These are phyloP conservation scores for Cenchrus americanus DNA, from an alignment of 176 grass and related monocot species.

Conservation along the genomic window DNA sequence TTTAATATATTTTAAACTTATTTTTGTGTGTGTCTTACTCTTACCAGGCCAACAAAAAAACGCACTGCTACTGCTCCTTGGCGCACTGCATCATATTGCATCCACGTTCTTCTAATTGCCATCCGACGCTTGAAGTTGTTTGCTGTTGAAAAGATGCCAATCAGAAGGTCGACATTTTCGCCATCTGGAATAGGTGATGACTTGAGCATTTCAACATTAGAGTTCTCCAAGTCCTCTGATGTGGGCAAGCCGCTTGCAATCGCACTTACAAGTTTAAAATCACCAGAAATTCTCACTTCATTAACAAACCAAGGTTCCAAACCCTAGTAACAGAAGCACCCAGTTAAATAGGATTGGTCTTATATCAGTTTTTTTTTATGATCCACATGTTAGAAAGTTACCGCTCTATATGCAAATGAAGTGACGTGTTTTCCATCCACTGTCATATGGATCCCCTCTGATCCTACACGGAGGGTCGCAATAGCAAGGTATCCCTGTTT, in stretches of 20 bases:
- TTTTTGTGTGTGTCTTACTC: neutral
- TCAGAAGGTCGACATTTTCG: conserved; percentile 76
- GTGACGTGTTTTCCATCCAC: conserved; percentile 85
- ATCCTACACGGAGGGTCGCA: conserved; percentile 65
- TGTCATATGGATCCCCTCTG: conserved; percentile 85
- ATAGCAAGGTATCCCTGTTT: conserved; percentile 91
- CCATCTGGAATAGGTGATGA: conserved; percentile 55
- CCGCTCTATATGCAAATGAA: conserved; percentile 72
- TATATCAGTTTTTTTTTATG: conserved; percentile 18
- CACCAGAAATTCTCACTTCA: conserved; percentile 70
- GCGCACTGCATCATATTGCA: conserved; percentile 81
- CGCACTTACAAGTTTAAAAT: conserved; percentile 77
- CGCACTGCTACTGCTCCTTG: conserved; percentile 60
- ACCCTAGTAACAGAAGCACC: conserved; percentile 54
- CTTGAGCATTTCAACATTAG: conserved; percentile 70
- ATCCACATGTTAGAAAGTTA: conserved; percentile 53
- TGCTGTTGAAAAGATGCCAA: conserved; percentile 93
- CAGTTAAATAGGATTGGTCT: neutral
- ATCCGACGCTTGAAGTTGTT: conserved; percentile 97
- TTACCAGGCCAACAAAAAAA: conserved; percentile 97
- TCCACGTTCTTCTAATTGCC: conserved; percentile 91
- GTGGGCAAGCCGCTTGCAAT: conserved; percentile 89
- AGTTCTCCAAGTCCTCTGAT: conserved; percentile 71
- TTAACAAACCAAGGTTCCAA: conserved; percentile 85
- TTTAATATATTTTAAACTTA: conserved; percentile 1